Conservation (phyloP, 768 basidiomycete genomes). For the Chalciporus pseudorubinellus region DNA sequence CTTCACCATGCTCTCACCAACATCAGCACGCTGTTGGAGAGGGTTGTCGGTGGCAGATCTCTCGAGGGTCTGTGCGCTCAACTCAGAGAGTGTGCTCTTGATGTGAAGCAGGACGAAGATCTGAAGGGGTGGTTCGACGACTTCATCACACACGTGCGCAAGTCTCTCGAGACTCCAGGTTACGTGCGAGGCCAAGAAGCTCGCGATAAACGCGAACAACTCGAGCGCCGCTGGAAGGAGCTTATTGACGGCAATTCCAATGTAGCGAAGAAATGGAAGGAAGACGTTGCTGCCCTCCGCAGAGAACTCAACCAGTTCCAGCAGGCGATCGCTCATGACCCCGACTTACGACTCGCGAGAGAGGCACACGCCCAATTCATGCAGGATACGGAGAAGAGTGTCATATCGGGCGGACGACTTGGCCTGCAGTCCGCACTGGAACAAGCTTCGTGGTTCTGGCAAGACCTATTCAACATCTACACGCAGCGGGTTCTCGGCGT, state of each 20-base stretch:
- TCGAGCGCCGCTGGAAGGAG: slow-evolving; percentile 50
- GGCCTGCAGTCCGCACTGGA: slow-evolving; percentile 55
- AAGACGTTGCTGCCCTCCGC: slow-evolving; percentile 46
- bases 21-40: slow-evolving; percentile 45
- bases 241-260: slow-evolving; percentile 45
- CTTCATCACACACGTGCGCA: slow-evolving; percentile 45
- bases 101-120: slow-evolving; percentile 52
- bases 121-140: slow-evolving; percentile 56
- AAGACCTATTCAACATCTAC: slow-evolving; percentile 80
- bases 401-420: slow-evolving; percentile 35
- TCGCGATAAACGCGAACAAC: slow-evolving; percentile 37
- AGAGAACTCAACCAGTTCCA: slow-evolving; percentile 45
- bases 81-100: slow-evolving; percentile 42
- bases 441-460: slow-evolving; percentile 73
- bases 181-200: slow-evolving; percentile 53
- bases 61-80: slow-evolving; percentile 48
- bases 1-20: slow-evolving; percentile 48
- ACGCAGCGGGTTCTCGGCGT: slow-evolving; percentile 53
- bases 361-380: slow-evolving; percentile 49
- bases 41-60: slow-evolving; percentile 47
- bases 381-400: slow-evolving; percentile 46
- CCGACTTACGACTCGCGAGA: slow-evolving; percentile 46
- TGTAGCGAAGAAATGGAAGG: slow-evolving; percentile 49
- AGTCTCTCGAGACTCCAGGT: slow-evolving; percentile 47
- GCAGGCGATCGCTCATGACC: slow-evolving; percentile 45